phyloP scores from a whole-genome alignment of 192 early-diverging fungal species.

The Kickxella alabastrina region DNA sequence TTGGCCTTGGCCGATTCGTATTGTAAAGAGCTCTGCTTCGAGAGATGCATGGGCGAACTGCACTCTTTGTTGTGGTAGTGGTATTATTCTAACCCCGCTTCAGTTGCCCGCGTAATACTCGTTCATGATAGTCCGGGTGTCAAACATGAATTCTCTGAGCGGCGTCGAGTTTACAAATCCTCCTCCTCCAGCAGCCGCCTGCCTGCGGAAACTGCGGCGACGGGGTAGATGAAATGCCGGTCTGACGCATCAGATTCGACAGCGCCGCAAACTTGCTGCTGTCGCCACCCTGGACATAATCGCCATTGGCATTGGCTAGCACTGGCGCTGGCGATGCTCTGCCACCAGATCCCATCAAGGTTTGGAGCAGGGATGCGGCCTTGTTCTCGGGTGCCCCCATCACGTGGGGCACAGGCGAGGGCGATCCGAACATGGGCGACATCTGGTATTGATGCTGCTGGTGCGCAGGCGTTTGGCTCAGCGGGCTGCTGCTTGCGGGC shows the following conservation, averaged over 20 bases:
- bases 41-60: no score
- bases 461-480: neutral
- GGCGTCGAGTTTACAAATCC: neutral
- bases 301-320: no score
- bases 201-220: constrained; percentile 5
- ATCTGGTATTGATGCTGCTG: neutral
- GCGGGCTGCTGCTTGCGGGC: neutral
- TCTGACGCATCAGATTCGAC: constrained; percentile 46
- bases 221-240: constrained; percentile 25
- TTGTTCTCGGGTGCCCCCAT: neutral
- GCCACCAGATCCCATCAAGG: constrained; percentile 39
- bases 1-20: no score
- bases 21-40: no score
- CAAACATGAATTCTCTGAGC: constrained; percentile 29
- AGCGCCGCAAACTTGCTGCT: constrained; percentile 40
- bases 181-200: no score
- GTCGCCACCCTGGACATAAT: no score
- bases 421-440: no score
- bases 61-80: no score
- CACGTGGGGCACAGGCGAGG: no score
- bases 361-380: constrained; percentile 48
- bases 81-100: no score
- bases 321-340: constrained; percentile 8
- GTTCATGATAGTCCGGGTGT: constrained; percentile 34
- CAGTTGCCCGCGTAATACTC: constrained; percentile 10